phyloP scores from a whole-genome alignment of 2,329 filamentous ascomycete species.

The Ceratocystis smalleyi region DNA sequence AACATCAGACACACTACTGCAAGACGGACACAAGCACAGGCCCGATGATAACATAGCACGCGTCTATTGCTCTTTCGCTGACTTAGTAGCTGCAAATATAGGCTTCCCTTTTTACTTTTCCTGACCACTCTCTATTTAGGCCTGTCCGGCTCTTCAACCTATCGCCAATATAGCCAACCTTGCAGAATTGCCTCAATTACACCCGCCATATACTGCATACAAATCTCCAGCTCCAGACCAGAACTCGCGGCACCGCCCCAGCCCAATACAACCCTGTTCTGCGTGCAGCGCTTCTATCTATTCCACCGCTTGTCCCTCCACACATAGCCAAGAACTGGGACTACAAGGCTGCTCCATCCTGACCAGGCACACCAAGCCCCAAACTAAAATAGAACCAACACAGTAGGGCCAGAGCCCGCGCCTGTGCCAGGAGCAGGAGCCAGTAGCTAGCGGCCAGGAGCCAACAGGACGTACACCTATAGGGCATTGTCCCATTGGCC shows the following conservation, averaged over 20 bases:
- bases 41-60: neutral
- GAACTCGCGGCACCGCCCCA: neutral
- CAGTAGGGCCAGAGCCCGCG: neutral
- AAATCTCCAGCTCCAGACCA: too few relatives aligned
- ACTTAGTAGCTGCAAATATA: neutral
- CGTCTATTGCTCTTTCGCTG: neutral
- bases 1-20: neutral
- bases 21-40: neutral
- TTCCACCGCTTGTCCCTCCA: neutral
- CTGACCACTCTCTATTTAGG: neutral
- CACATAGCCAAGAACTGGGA: neutral
- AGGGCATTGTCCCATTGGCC: too few relatives aligned
- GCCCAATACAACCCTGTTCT: neutral
- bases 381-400: constrained; percentile 1
- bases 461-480: too few relatives aligned
- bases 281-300: neutral
- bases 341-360: neutral
- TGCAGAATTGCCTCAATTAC: neutral
- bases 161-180: neutral
- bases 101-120: neutral
- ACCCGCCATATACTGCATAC: too few relatives aligned
- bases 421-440: too few relatives aligned
- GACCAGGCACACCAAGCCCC: neutral
- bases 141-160: neutral
- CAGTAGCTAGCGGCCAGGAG: too few relatives aligned